Conservation (phyloP, 129 eudicot genomes). For the Cynara cardunculus region DNA sequence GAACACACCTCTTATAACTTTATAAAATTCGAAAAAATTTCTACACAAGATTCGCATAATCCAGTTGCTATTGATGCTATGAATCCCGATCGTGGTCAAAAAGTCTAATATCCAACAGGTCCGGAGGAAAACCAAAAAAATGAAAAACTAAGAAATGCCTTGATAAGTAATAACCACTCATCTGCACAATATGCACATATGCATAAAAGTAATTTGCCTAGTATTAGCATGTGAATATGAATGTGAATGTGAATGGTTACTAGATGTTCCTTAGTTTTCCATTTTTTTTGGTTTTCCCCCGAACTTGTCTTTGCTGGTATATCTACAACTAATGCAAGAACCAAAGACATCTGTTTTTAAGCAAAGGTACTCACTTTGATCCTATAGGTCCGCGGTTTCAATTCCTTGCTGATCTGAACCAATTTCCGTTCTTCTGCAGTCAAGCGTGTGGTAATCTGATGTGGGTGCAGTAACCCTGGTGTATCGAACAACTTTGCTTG, state of each 20-base stretch:
- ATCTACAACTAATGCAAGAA: background rate
- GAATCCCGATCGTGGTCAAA: background rate
- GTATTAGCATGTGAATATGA: background rate
- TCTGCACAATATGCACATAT: background rate
- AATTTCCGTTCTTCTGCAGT: conserved; percentile 80
- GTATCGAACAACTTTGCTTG: conserved; percentile 92
- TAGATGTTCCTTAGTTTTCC: background rate
- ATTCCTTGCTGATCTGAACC: conserved; percentile 67
- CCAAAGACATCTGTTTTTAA: background rate
- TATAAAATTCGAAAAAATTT: background rate
- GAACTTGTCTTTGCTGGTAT: background rate
- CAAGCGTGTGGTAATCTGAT: conserved; percentile 85
- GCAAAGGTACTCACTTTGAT: conserved; percentile 50
- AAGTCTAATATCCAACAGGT: background rate
- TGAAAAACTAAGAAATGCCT: background rate
- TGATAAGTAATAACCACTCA: background rate
- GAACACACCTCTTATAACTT: background rate
- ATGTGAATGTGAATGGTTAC: background rate
- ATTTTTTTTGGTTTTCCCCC: too few species aligned
- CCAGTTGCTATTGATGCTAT: background rate
- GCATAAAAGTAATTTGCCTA: background rate
- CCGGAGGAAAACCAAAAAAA: background rate
- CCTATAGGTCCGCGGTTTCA: conserved; percentile 93
- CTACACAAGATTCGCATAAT: background rate
- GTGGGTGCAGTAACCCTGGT: conserved; percentile 90